phyloP scores from a whole-genome alignment of 495 filamentous ascomycete genomes.

The Patellaria atrata region DNA sequence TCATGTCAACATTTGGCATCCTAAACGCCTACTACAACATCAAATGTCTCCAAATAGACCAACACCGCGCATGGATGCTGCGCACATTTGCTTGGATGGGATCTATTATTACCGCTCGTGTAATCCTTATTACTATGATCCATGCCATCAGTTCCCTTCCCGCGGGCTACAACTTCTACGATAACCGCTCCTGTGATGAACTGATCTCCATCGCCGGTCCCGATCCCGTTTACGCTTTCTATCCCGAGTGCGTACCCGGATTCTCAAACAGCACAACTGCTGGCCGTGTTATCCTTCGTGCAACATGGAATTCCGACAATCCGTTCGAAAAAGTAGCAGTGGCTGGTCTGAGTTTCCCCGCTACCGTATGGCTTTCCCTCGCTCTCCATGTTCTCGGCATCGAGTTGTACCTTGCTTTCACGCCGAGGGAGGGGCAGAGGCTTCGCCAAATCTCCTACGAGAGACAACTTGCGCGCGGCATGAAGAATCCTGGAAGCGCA shows the following conservation, averaged over 20 bases:
- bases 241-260: constrained; percentile 30
- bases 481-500: constrained; percentile 32
- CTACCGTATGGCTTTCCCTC: constrained; percentile 32
- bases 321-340: constrained; percentile 25
- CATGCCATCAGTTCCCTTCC: constrained; percentile 26
- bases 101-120: constrained; percentile 34
- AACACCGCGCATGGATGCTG: constrained; percentile 44
- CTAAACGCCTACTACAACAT: constrained; percentile 35
- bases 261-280: constrained; percentile 17
- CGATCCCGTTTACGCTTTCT: constrained; percentile 18
- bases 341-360: constrained; percentile 31
- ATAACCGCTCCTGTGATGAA: constrained; percentile 30
- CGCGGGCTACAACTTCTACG: constrained; percentile 23
- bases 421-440: constrained; percentile 34
- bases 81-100: constrained; percentile 34
- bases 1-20: constrained; percentile 26
- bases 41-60: constrained; percentile 38
- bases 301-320: constrained; percentile 16
- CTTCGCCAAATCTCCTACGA: constrained; percentile 36
- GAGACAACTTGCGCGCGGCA: constrained; percentile 36
- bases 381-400: constrained; percentile 32
- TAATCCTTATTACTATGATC: constrained; percentile 31
- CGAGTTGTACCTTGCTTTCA: constrained; percentile 39
- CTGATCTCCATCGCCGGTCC: constrained; percentile 24
- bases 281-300: constrained; percentile 23